Percentiles rank a stretch among this genome's conserved stretches.
These are phyloP conservation scores for Antrodiella citrinella DNA, from an alignment of 768 basidiomycete species.

Conservation along the genomic window DNA sequence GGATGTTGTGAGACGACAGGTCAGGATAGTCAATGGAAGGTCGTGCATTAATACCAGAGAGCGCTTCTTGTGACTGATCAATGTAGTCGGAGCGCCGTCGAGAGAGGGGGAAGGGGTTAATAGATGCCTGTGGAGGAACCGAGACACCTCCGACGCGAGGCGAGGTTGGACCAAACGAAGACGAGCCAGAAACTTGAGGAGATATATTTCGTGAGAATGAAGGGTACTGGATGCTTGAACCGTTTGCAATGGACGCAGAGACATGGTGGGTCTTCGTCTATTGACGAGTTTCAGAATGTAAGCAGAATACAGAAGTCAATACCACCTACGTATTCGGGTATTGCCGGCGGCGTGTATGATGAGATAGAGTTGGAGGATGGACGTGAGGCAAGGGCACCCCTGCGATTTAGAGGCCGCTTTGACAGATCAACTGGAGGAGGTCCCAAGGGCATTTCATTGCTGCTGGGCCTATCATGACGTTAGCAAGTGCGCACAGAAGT, in stretches of 20 bases:
- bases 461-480: background rate
- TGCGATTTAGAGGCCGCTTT: constrained; percentile 22
- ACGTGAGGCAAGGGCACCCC: constrained; percentile 31
- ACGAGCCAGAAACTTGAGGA: constrained; percentile 30
- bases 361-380: constrained; percentile 34
- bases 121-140: constrained; percentile 78
- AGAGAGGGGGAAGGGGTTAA: constrained; percentile 69
- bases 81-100: constrained; percentile 71
- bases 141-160: constrained; percentile 36
- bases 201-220: constrained; percentile 33
- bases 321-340: constrained; percentile 41
- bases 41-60: constrained; percentile 38
- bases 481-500: background rate
- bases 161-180: constrained; percentile 31
- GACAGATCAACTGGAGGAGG: background rate
- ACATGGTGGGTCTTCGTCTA: constrained; percentile 30
- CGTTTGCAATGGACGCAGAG: constrained; percentile 31
- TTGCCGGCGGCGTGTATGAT: constrained; percentile 33
- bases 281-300: constrained; percentile 2
- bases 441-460: background rate
- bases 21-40: constrained; percentile 77
- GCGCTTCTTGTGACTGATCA: constrained; percentile 66
- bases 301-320: background rate
- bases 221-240: constrained; percentile 47
- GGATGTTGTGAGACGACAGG: constrained; percentile 47